Percentiles rank a stretch among this genome's conserved stretches.
Conservation (phyloP, 2,329 filamentous ascomycete species). For the Fusarium pseudonygamai region DNA sequence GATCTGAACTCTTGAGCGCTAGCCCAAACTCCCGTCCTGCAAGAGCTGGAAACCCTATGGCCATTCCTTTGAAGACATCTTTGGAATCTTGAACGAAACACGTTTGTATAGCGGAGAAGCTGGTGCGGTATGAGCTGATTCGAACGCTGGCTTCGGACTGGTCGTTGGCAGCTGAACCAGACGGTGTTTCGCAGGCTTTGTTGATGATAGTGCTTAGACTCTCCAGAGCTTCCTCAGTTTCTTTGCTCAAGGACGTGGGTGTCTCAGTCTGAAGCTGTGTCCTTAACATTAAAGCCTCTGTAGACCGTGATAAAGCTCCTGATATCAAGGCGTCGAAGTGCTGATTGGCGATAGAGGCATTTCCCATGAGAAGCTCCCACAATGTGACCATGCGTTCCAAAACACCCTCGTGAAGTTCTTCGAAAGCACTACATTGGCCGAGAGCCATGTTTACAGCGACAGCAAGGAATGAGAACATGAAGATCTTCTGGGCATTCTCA, state of each 20-base stretch:
- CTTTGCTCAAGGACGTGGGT: background rate
- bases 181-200: conserved; percentile 6
- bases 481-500: conserved; percentile 35
- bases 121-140: conserved; percentile 17
- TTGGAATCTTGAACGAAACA: conserved; percentile 50
- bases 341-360: conserved; percentile 26
- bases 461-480: conserved; percentile 39
- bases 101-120: conserved; percentile 46
- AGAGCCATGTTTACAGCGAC: conserved; percentile 40
- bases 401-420: conserved; percentile 24
- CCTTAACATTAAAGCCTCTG: conserved; percentile 16
- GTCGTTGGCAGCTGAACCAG: background rate
- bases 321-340: conserved; percentile 32
- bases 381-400: conserved; percentile 28
- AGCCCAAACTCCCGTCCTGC: conserved; percentile 45
- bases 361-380: conserved; percentile 35
- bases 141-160: background rate
- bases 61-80: conserved; percentile 45
- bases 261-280: conserved; percentile 18
- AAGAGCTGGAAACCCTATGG: conserved; percentile 44
- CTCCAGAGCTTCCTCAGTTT: conserved; percentile 18
- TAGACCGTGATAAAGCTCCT: conserved; percentile 26
- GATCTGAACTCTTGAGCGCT: conserved; percentile 46
- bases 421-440: conserved; percentile 25
- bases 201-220: conserved; percentile 23